A percentile compares a stretch with the other conserved stretches of the same genome.
These are phyloP conservation scores for Hypoxylon subgilvum DNA, from an alignment of 495 filamentous ascomycete genomes.

Conservation along the genomic window DNA sequence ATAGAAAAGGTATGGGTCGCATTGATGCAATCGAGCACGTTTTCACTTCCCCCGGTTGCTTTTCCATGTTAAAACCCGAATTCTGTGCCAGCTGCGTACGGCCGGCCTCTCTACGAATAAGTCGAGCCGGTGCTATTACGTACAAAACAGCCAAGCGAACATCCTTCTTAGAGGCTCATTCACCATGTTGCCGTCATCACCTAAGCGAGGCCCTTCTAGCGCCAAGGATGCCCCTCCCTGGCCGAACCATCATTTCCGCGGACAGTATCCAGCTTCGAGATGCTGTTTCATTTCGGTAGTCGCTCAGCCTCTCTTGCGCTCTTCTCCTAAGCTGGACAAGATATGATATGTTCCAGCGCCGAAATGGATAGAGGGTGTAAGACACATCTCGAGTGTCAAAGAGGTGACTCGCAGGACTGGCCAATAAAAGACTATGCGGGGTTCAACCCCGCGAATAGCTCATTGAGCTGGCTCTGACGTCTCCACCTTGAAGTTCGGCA, in stretches of 20 bases:
- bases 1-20: slow-evolving; percentile 20
- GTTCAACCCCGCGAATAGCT: slow-evolving; percentile 36
- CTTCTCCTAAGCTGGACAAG: background rate
- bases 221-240: slow-evolving; percentile 30
- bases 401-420: slow-evolving; percentile 17
- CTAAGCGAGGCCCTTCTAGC: slow-evolving; percentile 27
- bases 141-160: slow-evolving; percentile 40
- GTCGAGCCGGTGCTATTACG: slow-evolving; percentile 41
- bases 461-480: slow-evolving; percentile 1
- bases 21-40: slow-evolving; percentile 33
- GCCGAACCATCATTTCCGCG: slow-evolving; percentile 32
- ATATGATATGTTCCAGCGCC: slow-evolving; percentile 6
- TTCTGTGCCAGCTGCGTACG: slow-evolving; percentile 1
- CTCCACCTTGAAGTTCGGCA: slow-evolving; percentile 22
- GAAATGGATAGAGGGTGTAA: slow-evolving; percentile 1
- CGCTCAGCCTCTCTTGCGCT: background rate
- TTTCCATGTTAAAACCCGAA: slow-evolving; percentile 5
- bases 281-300: slow-evolving; percentile 4
- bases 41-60: slow-evolving; percentile 23
- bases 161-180: slow-evolving; percentile 31
- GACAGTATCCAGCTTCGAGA: background rate
- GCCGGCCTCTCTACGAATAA: slow-evolving; percentile 30
- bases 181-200: slow-evolving; percentile 28
- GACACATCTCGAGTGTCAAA: background rate
- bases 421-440: slow-evolving; percentile 35